Conservation (phyloP, 768 basidiomycete genomes). For the Rhizopogon roseolus region DNA sequence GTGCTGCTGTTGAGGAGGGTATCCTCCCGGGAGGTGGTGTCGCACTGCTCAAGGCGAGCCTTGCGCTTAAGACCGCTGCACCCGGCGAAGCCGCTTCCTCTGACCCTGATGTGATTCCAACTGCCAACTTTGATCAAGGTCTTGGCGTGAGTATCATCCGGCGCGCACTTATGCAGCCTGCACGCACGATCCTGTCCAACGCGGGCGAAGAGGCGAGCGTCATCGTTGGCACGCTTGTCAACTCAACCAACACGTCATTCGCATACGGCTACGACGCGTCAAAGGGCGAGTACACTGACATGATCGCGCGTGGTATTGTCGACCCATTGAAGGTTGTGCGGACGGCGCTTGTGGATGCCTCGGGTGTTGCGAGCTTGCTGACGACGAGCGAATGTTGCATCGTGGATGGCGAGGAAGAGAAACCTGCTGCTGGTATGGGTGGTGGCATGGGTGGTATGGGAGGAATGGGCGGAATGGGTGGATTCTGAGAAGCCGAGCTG, state of each 20-base stretch:
- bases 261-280: constrained; percentile 87
- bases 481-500: constrained; percentile 29
- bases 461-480: constrained; percentile 59
- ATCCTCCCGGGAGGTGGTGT: constrained; percentile 97
- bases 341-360: constrained; percentile 88
- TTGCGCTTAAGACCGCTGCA: constrained; percentile 56
- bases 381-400: constrained; percentile 92
- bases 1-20: constrained; percentile 97
- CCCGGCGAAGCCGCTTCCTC: constrained; percentile 45
- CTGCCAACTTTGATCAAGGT: constrained; percentile 94
- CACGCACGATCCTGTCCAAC: constrained; percentile 86
- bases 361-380: constrained; percentile 89
- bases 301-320: constrained; percentile 92
- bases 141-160: constrained; percentile 93
- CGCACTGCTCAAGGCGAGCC: constrained; percentile 82
- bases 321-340: constrained; percentile 96
- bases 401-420: constrained; percentile 85
- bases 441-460: constrained; percentile 50
- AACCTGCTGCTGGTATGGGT: constrained; percentile 40
- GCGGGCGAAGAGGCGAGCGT: constrained; percentile 94
- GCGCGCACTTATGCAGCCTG: constrained; percentile 77
- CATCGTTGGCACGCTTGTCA: constrained; percentile 82
- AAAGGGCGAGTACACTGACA: constrained; percentile 90
- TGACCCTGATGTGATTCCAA: constrained; percentile 64
- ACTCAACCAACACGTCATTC: constrained; percentile 68